phyloP scores from a whole-genome alignment of 2,329 filamentous ascomycete genomes.

The Epicoccum nigrum region DNA sequence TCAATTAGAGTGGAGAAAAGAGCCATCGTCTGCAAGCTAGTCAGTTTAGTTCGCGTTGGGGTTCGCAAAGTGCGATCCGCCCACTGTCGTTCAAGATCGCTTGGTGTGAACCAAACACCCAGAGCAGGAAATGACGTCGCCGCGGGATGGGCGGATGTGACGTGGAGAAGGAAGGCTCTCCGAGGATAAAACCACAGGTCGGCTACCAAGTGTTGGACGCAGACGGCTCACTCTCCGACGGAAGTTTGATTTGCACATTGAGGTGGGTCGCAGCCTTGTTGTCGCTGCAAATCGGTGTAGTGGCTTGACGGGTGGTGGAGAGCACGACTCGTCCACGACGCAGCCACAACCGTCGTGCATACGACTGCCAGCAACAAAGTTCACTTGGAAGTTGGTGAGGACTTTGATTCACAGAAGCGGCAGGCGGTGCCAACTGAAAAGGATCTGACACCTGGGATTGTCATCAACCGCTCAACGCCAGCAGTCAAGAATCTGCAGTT shows the following conservation, averaged over 20 bases:
- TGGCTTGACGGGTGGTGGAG: constrained; percentile 1
- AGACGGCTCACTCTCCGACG: too few species aligned
- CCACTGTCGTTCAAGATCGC: background rate
- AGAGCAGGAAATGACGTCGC: constrained; percentile 8
- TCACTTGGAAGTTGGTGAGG: too few species aligned
- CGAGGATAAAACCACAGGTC: background rate
- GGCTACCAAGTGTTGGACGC: background rate
- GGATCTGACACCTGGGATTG: too few species aligned
- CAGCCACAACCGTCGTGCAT: background rate
- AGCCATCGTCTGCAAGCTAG: constrained; percentile 1
- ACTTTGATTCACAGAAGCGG: too few species aligned
- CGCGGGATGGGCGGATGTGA: constrained; percentile 13
- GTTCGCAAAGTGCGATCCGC: background rate
- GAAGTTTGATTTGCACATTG: too few species aligned
- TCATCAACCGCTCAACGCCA: too few species aligned
- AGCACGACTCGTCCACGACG: constrained; percentile 1
- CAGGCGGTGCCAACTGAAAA: too few species aligned
- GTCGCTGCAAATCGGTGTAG: background rate
- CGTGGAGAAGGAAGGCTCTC: constrained; percentile 1
- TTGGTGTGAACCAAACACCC: background rate
- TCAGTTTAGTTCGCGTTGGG: background rate
- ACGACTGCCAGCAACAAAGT: background rate
- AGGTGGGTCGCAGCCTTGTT: background rate
- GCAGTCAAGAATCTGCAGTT: too few species aligned
- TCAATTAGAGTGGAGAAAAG: constrained; percentile 1